A percentile compares a stretch with the other conserved stretches of the same genome.
phyloP scores from a whole-genome alignment of 192 early-diverging fungal genomes.

The Gonapodya prolifera region DNA sequence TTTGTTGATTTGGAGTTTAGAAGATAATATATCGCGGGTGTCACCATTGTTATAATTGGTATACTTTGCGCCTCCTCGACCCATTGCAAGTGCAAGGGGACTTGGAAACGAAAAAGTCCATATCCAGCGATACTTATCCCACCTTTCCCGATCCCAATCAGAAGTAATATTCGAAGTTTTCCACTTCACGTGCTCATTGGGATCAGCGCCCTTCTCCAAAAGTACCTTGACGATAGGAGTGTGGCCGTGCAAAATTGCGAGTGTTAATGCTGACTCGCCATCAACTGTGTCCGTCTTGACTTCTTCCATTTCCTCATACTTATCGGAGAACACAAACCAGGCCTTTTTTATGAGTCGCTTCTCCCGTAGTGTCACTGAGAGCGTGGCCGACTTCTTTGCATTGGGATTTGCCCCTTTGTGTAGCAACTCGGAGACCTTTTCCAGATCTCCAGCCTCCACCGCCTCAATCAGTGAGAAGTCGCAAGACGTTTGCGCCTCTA shows the following conservation, averaged over 20 bases:
- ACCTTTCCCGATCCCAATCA: neutral
- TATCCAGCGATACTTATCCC: neutral
- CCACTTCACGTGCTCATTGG: neutral
- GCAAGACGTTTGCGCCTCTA: too few relatives aligned
- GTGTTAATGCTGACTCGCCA: neutral
- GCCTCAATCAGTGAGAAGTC: too few relatives aligned
- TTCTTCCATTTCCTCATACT: too few relatives aligned
- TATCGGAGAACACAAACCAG: too few relatives aligned
- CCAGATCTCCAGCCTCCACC: neutral
- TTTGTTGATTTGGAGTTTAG: neutral
- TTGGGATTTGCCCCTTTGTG: neutral
- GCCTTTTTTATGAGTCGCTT: too few relatives aligned
- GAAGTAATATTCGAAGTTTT: too few relatives aligned
- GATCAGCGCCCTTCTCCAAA: neutral
- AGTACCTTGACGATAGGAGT: neutral
- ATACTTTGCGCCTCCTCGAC: neutral
- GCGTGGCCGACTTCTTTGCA: neutral
- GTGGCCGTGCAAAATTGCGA: neutral
- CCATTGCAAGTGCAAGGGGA: neutral
- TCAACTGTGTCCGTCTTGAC: neutral
- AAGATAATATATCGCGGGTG: neutral
- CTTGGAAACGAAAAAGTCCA: neutral
- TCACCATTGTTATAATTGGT: neutral
- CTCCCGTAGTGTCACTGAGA: neutral
- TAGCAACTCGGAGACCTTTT: neutral